Evolutionary conservation across 345 rosid genomes (phyloP).

Genomic region (Citrus reticulata): DNA sequence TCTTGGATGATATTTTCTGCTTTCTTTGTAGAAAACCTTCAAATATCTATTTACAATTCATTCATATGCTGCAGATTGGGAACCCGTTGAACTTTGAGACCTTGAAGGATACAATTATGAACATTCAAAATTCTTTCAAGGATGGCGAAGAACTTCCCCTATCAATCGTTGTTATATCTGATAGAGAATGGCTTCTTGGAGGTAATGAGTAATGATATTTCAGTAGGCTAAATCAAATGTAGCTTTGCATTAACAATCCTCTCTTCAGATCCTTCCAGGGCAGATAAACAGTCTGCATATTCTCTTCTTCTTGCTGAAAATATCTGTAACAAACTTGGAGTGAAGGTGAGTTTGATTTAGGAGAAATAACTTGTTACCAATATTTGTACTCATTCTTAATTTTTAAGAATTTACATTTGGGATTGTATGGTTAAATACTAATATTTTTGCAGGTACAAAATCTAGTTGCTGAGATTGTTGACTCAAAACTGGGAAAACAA

Average conservation of each 20-base stretch:
- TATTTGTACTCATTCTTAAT: not conserved
- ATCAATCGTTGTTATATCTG: slow-evolving; percentile 77
- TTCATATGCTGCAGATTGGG: slow-evolving; percentile 55
- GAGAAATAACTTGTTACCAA: not conserved
- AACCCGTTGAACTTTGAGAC: slow-evolving; percentile 80
- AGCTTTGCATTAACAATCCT: slow-evolving; percentile 16
- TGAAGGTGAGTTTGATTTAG: slow-evolving; percentile 44
- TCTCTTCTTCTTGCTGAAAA: slow-evolving; percentile 93
- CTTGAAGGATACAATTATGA: slow-evolving; percentile 56
- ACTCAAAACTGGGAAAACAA: slow-evolving; percentile 92
- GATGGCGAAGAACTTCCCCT: slow-evolving; percentile 57
- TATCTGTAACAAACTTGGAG: slow-evolving; percentile 82
- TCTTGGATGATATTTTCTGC: not conserved
- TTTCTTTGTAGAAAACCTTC: slow-evolving; percentile 3
- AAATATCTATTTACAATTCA: not conserved
- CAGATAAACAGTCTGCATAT: slow-evolving; percentile 87
- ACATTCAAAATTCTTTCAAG: slow-evolving; percentile 47
- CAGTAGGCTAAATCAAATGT: not conserved
- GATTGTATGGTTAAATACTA: not conserved
- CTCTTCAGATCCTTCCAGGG: slow-evolving; percentile 75
- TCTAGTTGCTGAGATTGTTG: slow-evolving; percentile 88
- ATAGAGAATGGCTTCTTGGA: slow-evolving; percentile 80
- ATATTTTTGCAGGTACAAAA: slow-evolving; percentile 65
- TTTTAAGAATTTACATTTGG: not conserved
- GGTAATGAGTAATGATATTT: slow-evolving; percentile 39